A percentile compares a stretch with the other conserved stretches of the same genome.
Conservation (phyloP, 2,329 filamentous ascomycete genomes). For the Fusarium incarnatum region DNA sequence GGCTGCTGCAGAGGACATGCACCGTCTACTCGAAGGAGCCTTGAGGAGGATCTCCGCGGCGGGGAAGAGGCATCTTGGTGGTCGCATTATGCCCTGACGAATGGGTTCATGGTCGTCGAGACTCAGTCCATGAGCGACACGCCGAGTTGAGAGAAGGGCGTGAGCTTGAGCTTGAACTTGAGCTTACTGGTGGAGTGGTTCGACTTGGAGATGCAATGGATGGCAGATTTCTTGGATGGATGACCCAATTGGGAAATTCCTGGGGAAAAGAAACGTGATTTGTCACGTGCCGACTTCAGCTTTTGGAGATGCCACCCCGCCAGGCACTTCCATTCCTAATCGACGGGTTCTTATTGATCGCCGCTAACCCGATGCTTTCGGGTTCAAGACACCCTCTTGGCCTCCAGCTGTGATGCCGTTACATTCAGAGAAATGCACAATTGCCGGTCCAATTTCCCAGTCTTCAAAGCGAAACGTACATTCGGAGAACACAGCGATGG, state of each 20-base stretch:
- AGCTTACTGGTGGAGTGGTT: constrained; percentile 36
- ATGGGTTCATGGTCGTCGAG: constrained; percentile 47
- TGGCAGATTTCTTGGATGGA: constrained; percentile 38
- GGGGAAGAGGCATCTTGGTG: constrained; percentile 49
- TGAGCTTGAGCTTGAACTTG: constrained; percentile 18
- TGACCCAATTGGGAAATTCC: constrained; percentile 39
- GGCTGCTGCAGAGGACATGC: constrained; percentile 48
- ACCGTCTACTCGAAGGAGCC: constrained; percentile 40
- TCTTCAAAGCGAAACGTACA: not conserved
- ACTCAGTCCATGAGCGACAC: constrained; percentile 46
- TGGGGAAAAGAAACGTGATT: constrained; percentile 36
- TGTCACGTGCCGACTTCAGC: constrained; percentile 35
- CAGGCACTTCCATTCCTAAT: constrained; percentile 10
- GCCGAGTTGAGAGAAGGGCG: not conserved
- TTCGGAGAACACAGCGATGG: not conserved
- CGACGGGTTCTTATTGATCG: constrained; percentile 8
- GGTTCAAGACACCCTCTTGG: not conserved
- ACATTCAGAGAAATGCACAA: not conserved
- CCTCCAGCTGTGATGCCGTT: too few species aligned
- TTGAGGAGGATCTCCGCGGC: constrained; percentile 47
- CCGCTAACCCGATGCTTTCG: constrained; percentile 17
- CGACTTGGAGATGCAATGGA: constrained; percentile 33
- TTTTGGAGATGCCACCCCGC: constrained; percentile 10
- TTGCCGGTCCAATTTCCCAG: not conserved
- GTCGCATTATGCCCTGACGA: constrained; percentile 50